These are phyloP conservation scores for Torulaspora indica DNA, from an alignment of 805 yeast species.

Conservation along the genomic window DNA sequence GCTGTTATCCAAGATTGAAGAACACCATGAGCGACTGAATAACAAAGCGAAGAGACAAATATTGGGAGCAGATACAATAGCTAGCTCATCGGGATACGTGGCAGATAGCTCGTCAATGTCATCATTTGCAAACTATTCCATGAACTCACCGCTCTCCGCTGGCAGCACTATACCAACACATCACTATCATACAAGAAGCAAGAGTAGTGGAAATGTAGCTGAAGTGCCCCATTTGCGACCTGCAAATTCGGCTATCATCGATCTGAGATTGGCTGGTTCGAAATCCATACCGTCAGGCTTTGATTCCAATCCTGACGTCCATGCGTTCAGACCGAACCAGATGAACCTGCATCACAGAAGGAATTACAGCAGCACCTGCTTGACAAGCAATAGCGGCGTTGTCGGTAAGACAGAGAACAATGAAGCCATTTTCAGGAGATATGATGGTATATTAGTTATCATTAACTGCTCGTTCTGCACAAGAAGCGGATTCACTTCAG, in stretches of 20 bases:
- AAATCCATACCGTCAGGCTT: slow-evolving; percentile 13
- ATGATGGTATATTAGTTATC: slow-evolving; percentile 66
- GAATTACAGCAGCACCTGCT: slow-evolving; percentile 37
- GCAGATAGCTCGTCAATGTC: slow-evolving; percentile 33
- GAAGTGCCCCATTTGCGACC: slow-evolving; percentile 18
- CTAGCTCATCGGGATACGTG: slow-evolving; percentile 39
- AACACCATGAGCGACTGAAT: slow-evolving; percentile 15
- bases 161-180: slow-evolving; percentile 20
- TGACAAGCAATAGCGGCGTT: slow-evolving; percentile 47
- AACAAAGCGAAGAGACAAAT: slow-evolving; percentile 28
- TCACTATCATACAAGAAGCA: slow-evolving; percentile 36
- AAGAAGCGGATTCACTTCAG: slow-evolving; percentile 65
- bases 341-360: slow-evolving; percentile 33
- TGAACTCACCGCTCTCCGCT: slow-evolving; percentile 13
- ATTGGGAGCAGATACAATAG: slow-evolving; percentile 30
- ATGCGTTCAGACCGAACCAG: slow-evolving; percentile 22
- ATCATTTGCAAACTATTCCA: slow-evolving; percentile 4
- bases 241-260: slow-evolving; percentile 21
- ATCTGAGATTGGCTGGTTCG: slow-evolving; percentile 18
- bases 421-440: slow-evolving; percentile 55
- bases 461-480: slow-evolving; percentile 65
- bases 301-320: slow-evolving; percentile 10
- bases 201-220: slow-evolving; percentile 26
- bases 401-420: slow-evolving; percentile 38
- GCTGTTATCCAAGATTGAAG: slow-evolving; percentile 23